Base-by-base conservation (phyloP, 495 filamentous ascomycete genomes). In the Aspergillus sclerotioniger region DNA sequence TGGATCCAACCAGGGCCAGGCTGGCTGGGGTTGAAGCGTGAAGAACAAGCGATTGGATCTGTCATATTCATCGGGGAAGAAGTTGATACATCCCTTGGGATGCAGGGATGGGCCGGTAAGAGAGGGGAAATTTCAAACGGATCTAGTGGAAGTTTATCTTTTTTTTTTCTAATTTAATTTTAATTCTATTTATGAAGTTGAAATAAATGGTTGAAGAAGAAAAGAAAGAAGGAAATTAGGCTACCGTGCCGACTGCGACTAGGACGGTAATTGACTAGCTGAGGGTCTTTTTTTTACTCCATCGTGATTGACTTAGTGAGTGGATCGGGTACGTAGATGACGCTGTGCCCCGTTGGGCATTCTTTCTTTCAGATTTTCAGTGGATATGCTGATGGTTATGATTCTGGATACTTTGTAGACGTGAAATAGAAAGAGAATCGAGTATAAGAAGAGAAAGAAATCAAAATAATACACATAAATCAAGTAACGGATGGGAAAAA, bases 21-120 rank as follows among this genome's bases (percentile, higher is more conserved):
- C 12, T n/a, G 25, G 47, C 12, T 16, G 25, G 19, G 47, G 47
- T 25, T 50, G 47, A 25, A 31, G 47, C 47, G 8, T 28, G 25
- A 6, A 15, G 47, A 31, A 16, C 16, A 28, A n/a, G 47, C 47
- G 25, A 50, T 50, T 50, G 47, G 47, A 50, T 32, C 25, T 50
- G 47, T 50, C 47, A 50, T 13, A 50, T 50, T 8, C 25, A 10
- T 12, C 17, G 19, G 10, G 19, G 10, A 25, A 19, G 4, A 25
- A 29, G 28, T 50, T 28, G 47, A 50, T 50, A 50, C 47, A 50
- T 50, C 47, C 37, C 37, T n/a, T 41, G 37, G 13, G 37, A 13
- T 13, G 12, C 5, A 25, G 25, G 25, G 37, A 41, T n/a, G 37
- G 37, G 37, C 37, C 13, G n/a, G 35, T 39, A 8, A 41, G 37